Evolutionary conservation across 768 basidiomycete species (phyloP).

Genomic region (Lactifluus piperatus): DNA sequence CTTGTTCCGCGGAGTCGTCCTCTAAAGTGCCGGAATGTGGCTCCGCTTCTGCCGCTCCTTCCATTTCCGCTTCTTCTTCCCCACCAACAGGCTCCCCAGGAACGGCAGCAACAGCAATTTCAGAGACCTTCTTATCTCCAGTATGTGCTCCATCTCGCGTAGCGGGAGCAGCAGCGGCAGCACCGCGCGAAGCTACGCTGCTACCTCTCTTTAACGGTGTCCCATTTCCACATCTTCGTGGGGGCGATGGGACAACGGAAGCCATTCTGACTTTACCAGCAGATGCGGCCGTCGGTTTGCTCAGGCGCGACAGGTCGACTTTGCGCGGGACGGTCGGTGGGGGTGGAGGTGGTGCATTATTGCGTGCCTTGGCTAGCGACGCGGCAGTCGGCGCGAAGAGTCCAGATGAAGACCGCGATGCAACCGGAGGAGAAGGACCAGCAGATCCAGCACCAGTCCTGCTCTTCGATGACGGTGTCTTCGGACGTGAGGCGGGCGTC

Average conservation of each 20-base stretch:
- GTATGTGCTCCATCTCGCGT: conserved; percentile 23
- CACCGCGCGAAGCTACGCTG: conserved; percentile 15
- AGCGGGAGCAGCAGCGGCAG: conserved; percentile 21
- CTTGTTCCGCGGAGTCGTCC: neutral
- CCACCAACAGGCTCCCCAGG: conserved; percentile 22
- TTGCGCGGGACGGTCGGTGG: conserved; percentile 45
- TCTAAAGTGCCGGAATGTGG: neutral
- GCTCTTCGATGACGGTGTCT: conserved; percentile 24
- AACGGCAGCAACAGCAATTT: conserved; percentile 16
- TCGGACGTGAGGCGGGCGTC: conserved; percentile 24
- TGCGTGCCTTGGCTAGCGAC: conserved; percentile 63
- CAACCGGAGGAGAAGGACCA: neutral
- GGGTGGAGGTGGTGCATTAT: conserved; percentile 40
- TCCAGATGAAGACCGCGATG: conserved; percentile 39
- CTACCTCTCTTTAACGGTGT: conserved; percentile 21
- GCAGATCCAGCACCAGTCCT: neutral
- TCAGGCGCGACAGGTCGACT: conserved; percentile 51
- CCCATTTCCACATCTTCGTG: conserved; percentile 25
- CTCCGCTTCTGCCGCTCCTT: neutral
- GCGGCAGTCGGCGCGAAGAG: conserved; percentile 79
- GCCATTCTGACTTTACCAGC: conserved; percentile 47
- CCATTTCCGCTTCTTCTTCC: neutral
- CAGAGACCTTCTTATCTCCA: conserved; percentile 20
- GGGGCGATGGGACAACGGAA: conserved; percentile 13
- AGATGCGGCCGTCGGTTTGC: conserved; percentile 78